Percentiles rank a stretch among this genome's conserved stretches.
Evolutionary conservation across 176 grass and related monocot species (phyloP).

Genomic region (Carex parvula): DNA sequence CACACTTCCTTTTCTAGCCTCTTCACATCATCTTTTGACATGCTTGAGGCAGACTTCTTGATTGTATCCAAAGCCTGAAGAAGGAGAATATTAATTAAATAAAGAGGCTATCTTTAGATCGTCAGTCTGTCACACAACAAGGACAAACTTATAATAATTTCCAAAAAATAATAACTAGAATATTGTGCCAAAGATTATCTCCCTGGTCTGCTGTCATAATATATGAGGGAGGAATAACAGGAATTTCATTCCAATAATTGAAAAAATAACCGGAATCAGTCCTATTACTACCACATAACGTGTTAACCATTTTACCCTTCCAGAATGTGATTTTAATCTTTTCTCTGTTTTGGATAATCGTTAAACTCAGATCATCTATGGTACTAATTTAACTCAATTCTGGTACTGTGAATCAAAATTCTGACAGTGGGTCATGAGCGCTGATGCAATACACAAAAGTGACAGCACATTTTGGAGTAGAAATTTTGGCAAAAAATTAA

Average conservation of each 20-base stretch:
- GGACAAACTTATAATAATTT: neutral
- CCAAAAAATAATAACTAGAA: neutral
- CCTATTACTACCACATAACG: neutral
- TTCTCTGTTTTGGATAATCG: neutral
- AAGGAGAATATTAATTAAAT: neutral
- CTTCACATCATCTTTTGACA: conserved; percentile 93
- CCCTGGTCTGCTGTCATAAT: neutral
- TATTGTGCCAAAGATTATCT: neutral
- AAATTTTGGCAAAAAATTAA: neutral
- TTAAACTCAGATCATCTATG: neutral
- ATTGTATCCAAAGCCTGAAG: conserved; percentile 81
- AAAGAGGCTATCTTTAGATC: neutral
- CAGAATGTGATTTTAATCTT: neutral
- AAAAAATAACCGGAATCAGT: neutral
- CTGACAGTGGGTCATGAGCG: neutral
- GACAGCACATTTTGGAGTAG: neutral
- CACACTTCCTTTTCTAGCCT: conserved; percentile 80
- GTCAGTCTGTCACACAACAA: neutral
- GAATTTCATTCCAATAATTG: neutral
- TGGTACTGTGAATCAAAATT: neutral
- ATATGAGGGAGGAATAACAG: neutral
- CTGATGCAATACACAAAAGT: neutral
- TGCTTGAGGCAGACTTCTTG: conserved; percentile 74
- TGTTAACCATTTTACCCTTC: neutral
- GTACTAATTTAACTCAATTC: neutral